Base-by-base conservation (phyloP, 2,329 filamentous ascomycete genomes). In the Apiospora pterosperma region DNA sequence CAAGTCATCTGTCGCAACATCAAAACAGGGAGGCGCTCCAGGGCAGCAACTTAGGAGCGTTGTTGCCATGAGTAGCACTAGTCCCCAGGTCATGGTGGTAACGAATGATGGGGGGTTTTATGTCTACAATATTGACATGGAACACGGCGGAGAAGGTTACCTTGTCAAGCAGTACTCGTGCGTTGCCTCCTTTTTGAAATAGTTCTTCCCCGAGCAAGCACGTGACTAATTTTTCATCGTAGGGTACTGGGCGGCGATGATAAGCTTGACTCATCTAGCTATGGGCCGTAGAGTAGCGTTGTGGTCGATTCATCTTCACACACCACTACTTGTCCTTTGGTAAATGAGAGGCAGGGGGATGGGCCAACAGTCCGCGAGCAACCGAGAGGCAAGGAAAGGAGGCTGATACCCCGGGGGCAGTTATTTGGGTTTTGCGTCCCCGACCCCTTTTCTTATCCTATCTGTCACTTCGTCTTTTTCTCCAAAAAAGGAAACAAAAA, bases 71-170 rank as follows among this genome's bases (percentile, higher is more conserved):
- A 97, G 92, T 75, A 96, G 90, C 73, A 97, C 90, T 75, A 94
- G 92, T 31, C 96, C 96, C 0, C 94, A 98, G 73, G 92, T 99
- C 60, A 98, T 99, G 94, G 92, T 98, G 0, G 94, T 97, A 16
- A 99, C 96, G 0, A 97, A 91, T 71, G 96, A 99, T 75, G 96
- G 96, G 11, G 90, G 90, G 28, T 98, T 97, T 74, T 97, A 96
- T 71, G 91, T 98, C 36, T 99, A 95, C 78, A 95, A 92, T 69
- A 93, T 99, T 63, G 94, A 99, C 76, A 87, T 99, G 82, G 94
- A 97, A 71, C 92, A 92, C 67, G 96, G 96, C 21, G 96, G 96
- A 28, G 96, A 99, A 79, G 96, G 96, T 0, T 92, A 91, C 60
- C 79, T 99, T 70, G 89, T 94, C 62, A 96, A 96, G 76, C 92